A percentile compares a stretch with the other conserved stretches of the same genome.
Evolutionary conservation across 2,329 filamentous ascomycete species (phyloP).

Genomic region (Fusarium kyushuense): DNA sequence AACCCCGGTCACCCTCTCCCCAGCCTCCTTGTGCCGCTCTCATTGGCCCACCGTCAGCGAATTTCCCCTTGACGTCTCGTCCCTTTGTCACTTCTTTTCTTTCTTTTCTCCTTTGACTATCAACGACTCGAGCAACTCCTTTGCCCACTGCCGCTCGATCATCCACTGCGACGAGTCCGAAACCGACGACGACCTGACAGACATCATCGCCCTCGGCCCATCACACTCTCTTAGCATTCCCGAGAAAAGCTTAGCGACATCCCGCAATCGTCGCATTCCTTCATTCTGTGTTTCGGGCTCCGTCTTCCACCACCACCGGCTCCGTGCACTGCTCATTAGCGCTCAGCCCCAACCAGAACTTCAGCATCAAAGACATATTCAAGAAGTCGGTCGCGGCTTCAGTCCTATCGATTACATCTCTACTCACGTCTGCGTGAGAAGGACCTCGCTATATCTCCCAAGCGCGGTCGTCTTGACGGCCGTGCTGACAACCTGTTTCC

Average conservation of each 20-base stretch:
- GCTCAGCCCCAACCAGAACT: slow-evolving; percentile 8
- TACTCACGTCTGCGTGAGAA: slow-evolving; percentile 44
- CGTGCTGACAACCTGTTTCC: slow-evolving; percentile 57
- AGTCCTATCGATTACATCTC: slow-evolving; percentile 9
- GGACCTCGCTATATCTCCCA: slow-evolving; percentile 46
- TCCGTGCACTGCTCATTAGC: slow-evolving; percentile 34
- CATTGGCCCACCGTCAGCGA: slow-evolving; percentile 39
- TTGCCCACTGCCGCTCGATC: slow-evolving; percentile 34
- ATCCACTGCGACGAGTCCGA: slow-evolving; percentile 17
- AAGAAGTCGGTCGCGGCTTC: slow-evolving; percentile 16
- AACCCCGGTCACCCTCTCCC: slow-evolving; percentile 24
- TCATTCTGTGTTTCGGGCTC: slow-evolving; percentile 29
- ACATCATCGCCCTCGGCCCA: not conserved
- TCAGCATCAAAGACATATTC: slow-evolving; percentile 17
- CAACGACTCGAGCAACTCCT: slow-evolving; percentile 43
- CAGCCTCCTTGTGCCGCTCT: slow-evolving; percentile 20
- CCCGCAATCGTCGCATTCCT: slow-evolving; percentile 35
- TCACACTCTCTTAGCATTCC: slow-evolving; percentile 9
- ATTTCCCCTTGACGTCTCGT: slow-evolving; percentile 35
- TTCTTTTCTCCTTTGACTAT: slow-evolving; percentile 38
- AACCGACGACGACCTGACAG: slow-evolving; percentile 8
- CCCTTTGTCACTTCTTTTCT: slow-evolving; percentile 41
- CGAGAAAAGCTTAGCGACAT: slow-evolving; percentile 29
- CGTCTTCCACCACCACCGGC: slow-evolving; percentile 35
- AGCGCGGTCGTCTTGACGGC: slow-evolving; percentile 62